These are phyloP conservation scores for Dothidotthia symphoricarpi DNA, from an alignment of 2,329 filamentous ascomycete species.

Conservation along the genomic window DNA sequence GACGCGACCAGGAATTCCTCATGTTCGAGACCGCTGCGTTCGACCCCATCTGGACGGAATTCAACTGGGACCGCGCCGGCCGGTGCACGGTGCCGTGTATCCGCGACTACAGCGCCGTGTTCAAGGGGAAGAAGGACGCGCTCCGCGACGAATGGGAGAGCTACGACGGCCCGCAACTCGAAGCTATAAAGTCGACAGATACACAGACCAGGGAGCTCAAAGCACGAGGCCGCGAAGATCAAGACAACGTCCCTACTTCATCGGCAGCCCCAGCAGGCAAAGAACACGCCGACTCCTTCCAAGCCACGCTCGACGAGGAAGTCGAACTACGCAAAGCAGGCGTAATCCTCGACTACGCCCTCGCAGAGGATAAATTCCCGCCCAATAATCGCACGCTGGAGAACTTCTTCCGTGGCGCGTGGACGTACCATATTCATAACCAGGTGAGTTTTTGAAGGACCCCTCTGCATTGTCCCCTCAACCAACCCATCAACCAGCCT, in stretches of 20 bases:
- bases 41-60: slow-evolving; percentile 59
- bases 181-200: slow-evolving; percentile 33
- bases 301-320: slow-evolving; percentile 43
- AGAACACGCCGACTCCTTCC: slow-evolving; percentile 40
- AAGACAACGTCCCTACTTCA: slow-evolving; percentile 28
- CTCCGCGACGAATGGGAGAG: slow-evolving; percentile 55
- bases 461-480: no score
- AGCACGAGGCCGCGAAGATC: slow-evolving; percentile 22
- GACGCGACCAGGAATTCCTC: slow-evolving; percentile 53
- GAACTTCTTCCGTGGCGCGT: slow-evolving; percentile 57
- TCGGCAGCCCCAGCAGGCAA: slow-evolving; percentile 24
- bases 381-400: slow-evolving; percentile 57
- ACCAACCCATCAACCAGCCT: slow-evolving; percentile 11
- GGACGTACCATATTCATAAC: slow-evolving; percentile 60
- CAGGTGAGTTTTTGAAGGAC: slow-evolving; percentile 50
- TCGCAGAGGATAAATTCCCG: slow-evolving; percentile 53
- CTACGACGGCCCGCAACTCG: slow-evolving; percentile 49
- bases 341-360: slow-evolving; percentile 46
- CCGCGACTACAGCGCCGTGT: slow-evolving; percentile 54
- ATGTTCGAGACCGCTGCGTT: slow-evolving; percentile 60
- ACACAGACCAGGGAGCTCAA: slow-evolving; percentile 30
- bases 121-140: slow-evolving; percentile 49
- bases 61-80: slow-evolving; percentile 54
- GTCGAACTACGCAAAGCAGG: slow-evolving; percentile 43
- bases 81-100: slow-evolving; percentile 56